A percentile compares a stretch with the other conserved stretches of the same genome.
Evolutionary conservation across 768 basidiomycete species (phyloP).

Genomic region (Trametes meyenii): DNA sequence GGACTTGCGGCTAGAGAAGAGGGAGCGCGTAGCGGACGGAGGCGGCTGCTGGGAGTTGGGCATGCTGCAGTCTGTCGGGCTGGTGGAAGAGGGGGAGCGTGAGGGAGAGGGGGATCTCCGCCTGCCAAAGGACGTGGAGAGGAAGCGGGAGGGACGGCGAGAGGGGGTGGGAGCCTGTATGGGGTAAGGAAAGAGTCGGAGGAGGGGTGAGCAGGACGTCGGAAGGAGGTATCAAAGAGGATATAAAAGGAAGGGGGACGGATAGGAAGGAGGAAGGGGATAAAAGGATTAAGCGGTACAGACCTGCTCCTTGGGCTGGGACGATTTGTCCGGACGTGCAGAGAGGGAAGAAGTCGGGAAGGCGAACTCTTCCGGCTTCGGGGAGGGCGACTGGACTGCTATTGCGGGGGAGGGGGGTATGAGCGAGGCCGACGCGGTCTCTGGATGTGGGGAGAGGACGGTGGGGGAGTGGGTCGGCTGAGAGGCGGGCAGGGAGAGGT

Average conservation of each 20-base stretch:
- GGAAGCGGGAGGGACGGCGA: conserved; percentile 33
- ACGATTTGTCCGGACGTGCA: conserved; percentile 9
- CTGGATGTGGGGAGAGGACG: conserved; percentile 8
- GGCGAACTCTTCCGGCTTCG: conserved; percentile 15
- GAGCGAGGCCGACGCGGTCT: conserved; percentile 19
- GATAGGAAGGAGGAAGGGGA: background rate
- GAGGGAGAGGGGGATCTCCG: conserved; percentile 34
- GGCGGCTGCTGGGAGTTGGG: conserved; percentile 21
- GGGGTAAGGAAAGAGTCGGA: conserved; percentile 1
- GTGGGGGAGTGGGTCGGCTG: conserved; percentile 22
- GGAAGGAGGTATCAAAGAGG: conserved; percentile 4
- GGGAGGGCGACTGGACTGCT: conserved; percentile 22
- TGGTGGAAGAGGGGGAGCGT: conserved; percentile 24
- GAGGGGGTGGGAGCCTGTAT: conserved; percentile 28
- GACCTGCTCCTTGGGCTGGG: conserved; percentile 32
- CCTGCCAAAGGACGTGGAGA: conserved; percentile 30
- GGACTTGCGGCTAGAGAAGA: conserved; percentile 27
- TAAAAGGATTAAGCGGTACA: conserved; percentile 21
- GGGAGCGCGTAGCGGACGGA: conserved; percentile 28
- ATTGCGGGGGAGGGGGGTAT: conserved; percentile 21
- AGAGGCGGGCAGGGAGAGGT: conserved; percentile 25
- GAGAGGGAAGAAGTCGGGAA: conserved; percentile 13
- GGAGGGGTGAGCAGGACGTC: conserved; percentile 15
- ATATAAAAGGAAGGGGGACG: conserved; percentile 1
- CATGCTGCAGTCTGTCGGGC: conserved; percentile 18